Base-by-base conservation (phyloP, 371 early-diverging fungal genomes). In the Smittium mucronatum region DNA sequence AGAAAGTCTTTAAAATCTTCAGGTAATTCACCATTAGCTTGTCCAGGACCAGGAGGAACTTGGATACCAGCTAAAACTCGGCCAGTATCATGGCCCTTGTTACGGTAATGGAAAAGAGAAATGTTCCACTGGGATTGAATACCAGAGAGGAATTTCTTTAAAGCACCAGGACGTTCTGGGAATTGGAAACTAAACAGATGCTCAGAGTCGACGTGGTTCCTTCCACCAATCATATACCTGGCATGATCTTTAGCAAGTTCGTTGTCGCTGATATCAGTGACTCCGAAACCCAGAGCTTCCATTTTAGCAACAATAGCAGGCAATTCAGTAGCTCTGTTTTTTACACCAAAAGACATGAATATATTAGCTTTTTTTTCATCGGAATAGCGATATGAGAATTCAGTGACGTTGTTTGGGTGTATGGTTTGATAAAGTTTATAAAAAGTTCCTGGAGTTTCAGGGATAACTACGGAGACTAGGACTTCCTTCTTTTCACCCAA, bases 211-310 rank as follows among this genome's bases (percentile, higher is more conserved):
- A 70, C 17, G 36, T 83, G 70, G 61, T 81, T 81, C 64, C 90
- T 80, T 0, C 96, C 97, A 58, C 95, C 96, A 28, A 93, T 87
- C 76, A 96, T 87, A 69, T 93, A 93, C 25, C 94, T 83, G 0
- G 90, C 96, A 76, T 96, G 98, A 29, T 87, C 84, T 76, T 96
- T 97, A 36, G 96, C 97, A 81, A 95, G 76, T 75, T 96, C 98
- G 74, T 95, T 93, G 70, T 91, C 85, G 59, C 87, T 89, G 16
- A 92, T 87, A 76, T 98, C 95, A 68, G 76, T 82, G 1, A 83
- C 89, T 30, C 83, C 69, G 86, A 91, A 89, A 5, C 86, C 89
- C 31, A 84, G 76, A 8, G 74, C 71, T 36, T 70, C 69, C 71
- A 94, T 81, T 11, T 75, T 74, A 0, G 73, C 75, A 66, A 95